phyloP scores from a whole-genome alignment of 2,329 filamentous ascomycete genomes.

The Drechslerella coelobrocha region DNA sequence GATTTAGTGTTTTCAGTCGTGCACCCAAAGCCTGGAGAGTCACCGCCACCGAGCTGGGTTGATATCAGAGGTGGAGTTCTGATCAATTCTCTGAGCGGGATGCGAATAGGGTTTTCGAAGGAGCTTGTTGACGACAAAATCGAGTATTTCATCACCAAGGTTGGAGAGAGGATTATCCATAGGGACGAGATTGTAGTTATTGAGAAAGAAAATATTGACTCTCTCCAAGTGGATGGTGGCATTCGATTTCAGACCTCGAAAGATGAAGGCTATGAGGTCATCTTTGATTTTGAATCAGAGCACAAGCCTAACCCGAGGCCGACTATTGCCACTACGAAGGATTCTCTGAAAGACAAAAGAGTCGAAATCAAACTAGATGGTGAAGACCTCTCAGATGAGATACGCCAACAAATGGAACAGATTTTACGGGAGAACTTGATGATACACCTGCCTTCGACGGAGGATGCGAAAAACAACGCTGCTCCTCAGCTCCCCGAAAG shows the following conservation, averaged over 20 bases:
- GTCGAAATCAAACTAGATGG: slow-evolving; percentile 42
- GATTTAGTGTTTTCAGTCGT: slow-evolving; percentile 68
- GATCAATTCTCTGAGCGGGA: slow-evolving; percentile 41
- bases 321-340: slow-evolving; percentile 12
- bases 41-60: slow-evolving; percentile 31
- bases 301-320: slow-evolving; percentile 1
- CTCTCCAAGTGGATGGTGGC: slow-evolving; percentile 29
- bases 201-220: slow-evolving; percentile 36
- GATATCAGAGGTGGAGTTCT: slow-evolving; percentile 41
- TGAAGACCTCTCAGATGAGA: slow-evolving; percentile 26
- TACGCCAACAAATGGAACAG: slow-evolving; percentile 34
- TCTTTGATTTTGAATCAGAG: slow-evolving; percentile 36
- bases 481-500: slow-evolving; percentile 3
- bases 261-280: slow-evolving; percentile 43
- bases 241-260: slow-evolving; percentile 28
- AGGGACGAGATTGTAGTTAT: slow-evolving; percentile 38
- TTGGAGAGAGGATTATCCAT: slow-evolving; percentile 28
- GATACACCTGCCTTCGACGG: neutral
- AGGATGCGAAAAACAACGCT: slow-evolving; percentile 4
- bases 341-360: slow-evolving; percentile 27
- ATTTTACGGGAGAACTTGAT: slow-evolving; percentile 27
- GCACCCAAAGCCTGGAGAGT: slow-evolving; percentile 19
- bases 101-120: slow-evolving; percentile 37
- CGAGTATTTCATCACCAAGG: slow-evolving; percentile 39
- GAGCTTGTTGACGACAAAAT: slow-evolving; percentile 34